Base-by-base conservation (phyloP, 192 early-diverging fungal species). In the Mortierella antarctica region DNA sequence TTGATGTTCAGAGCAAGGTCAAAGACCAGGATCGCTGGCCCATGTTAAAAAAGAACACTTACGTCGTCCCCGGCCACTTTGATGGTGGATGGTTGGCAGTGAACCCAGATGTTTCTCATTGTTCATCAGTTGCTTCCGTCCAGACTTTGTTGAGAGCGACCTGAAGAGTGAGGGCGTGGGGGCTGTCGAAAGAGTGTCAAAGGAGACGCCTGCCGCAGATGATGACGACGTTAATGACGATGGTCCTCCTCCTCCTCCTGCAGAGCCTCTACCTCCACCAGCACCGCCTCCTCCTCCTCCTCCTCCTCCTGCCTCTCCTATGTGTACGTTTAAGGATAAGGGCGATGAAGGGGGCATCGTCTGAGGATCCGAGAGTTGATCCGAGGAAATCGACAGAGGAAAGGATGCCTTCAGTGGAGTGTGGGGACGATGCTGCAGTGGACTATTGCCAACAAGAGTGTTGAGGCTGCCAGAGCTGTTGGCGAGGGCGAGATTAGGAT, bases 401-500 rank as follows among this genome's bases (percentile, higher is more conserved):
- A 80, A 80, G 14, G 77, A 72, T 13, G 68, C 61, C 52, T 70
- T 70, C 52, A 67, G 46, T 2, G 76, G 76, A 13, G 76, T 79
- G 42, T 79, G 57, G 4, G 76, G 70, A 40, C 77, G 63, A 48
- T 80, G 65, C 18, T 80, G 77, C 20, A 72, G 49, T 1, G 70
- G 70, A 41, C 65, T 72, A 11, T 46, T 58, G 52, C 45, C 40
- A 39, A 56, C 45, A 39, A 57, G 69, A 11, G 71, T 57, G 23
- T 11, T 69, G 54, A 76, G 46, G 40, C 61, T 68, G 58, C 67
- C 54, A 48, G 55, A 67, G 53, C 44, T 67, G 59, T 62, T 69
- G 20, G 67, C 46, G 12, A 45, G 59, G 18, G 40, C 18, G 20
- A 61, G 39, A 61, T 57, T 62, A 40, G 66, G 17, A 21, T 54